Evolutionary conservation across 2,329 filamentous ascomycete species (phyloP), one percentile per base, ranked within the genome.

Genomic region (Trematosphaeria pertusa): DNA sequence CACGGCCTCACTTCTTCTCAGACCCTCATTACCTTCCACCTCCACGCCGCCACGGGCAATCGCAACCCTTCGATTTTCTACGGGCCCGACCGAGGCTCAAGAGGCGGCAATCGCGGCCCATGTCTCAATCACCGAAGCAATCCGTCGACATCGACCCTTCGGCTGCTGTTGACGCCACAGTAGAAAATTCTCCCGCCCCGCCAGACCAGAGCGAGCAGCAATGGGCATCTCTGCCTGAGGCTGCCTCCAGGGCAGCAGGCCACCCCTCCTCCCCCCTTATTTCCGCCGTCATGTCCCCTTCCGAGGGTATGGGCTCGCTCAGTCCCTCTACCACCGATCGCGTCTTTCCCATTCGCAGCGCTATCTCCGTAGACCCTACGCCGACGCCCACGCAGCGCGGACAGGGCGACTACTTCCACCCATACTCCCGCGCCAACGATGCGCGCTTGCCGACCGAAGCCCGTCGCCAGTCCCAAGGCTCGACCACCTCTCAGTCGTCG

Each of bases 271-370:
- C 49, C 9, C 50, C 35, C 1, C 28, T 43, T 50, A 52, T 47
- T 33, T 17, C 48, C 28, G 50, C 51, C 3, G 40, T 58, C 17
- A 45, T 45, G 12, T 56, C 64, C 2, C 58, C 58, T 19, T 49
- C 46, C n/a, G 61, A 65, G 18, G 48, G 37, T 12, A 35, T 55
- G 11, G 68, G 61, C 32, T 41, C 59, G 5, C 56, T 75, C 37
- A 77, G 74, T 52, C 75, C 75, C 14, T 68, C 65, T 30, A 58
- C 71, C 4, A 65, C 73, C 36, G 81, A 92, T 61, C 81, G 87
- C 43, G 87, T 93, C 4, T 93, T 89, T 46, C 89, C 89, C n/a
- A 88, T 93, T 22, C 83, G 88, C 37, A 91, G 88, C n/a, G 86
- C 89, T 33, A 78, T 93, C 18, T 88, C 84, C 5, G 83, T 92